Base-by-base conservation (phyloP, 2,329 filamentous ascomycete genomes). In the Nigrospora osmanthi region DNA sequence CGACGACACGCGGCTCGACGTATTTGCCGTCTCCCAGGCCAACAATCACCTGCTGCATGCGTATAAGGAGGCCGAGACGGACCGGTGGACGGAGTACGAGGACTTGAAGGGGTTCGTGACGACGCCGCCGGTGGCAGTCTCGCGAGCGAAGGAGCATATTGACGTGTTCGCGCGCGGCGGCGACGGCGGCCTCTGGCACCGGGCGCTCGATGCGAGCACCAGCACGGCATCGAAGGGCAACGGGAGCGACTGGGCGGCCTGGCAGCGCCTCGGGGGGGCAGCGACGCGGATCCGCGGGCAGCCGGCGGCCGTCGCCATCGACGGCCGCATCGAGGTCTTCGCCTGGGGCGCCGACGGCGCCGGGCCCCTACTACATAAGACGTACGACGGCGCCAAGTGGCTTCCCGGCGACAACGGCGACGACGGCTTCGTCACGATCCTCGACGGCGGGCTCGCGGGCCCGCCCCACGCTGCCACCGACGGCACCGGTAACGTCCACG, bases 31-130 rank as follows among this genome's bases (percentile, higher is more conserved):
- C 11, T 34, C 37, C 23, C 17, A 28, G 15, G 17, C 38, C 11
- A 45, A 40, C 17, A 45, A 45, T 15, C 43, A 45, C 38, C 38
- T 45, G 16, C 9, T 45, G 38, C 43, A 45, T 38, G 9, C 23
- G 23, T 28, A 28, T 7, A 23, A 33, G 7, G n/a, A 15, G 17
- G 33, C 37, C 13, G 32, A 40, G 10, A 15, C n/a, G 13, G 12
- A 28, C n/a, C 11, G 4, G 23, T 45, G 38, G 38, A 32, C 38
- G 14, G 17, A 14, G 12, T 45, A 40, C 32, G 43, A 45, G 23
- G 43, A 45, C 15, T 33, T 45, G 31, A 19, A 15, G 33, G 43
- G 43, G 32, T 45, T 45, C 32, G 37, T 40, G 37, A 45, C 43
- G 12, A 45, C 43, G 14, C 43, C 43, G 19, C 43, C 43, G 19